Conservation (phyloP, 495 filamentous ascomycete species). For the Cercophora samala region DNA sequence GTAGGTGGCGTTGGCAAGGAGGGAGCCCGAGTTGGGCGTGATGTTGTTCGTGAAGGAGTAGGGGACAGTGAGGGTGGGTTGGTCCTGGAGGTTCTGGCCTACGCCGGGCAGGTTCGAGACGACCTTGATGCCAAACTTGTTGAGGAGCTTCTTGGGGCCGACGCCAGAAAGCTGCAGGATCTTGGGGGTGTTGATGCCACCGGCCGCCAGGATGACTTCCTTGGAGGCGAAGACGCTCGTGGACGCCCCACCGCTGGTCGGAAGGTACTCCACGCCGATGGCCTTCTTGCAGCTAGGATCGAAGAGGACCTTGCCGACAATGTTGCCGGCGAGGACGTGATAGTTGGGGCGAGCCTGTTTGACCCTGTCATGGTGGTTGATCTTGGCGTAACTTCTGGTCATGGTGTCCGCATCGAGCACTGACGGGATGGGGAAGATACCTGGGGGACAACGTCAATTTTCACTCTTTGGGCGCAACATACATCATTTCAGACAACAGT, state of each 20-base stretch:
- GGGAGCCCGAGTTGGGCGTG: constrained; percentile 29
- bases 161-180: constrained; percentile 70
- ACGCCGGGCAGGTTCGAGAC: constrained; percentile 70
- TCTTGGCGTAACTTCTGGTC: constrained; percentile 37
- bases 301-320: constrained; percentile 47
- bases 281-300: constrained; percentile 29
- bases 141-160: constrained; percentile 64
- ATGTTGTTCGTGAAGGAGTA: constrained; percentile 30
- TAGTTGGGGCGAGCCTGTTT: constrained; percentile 43
- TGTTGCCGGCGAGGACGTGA: constrained; percentile 41
- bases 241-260: constrained; percentile 20
- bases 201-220: constrained; percentile 57
- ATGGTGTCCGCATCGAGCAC: constrained; percentile 40
- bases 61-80: constrained; percentile 32
- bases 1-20: constrained; percentile 43
- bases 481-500: background rate
- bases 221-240: constrained; percentile 36
- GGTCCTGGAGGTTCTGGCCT: constrained; percentile 62
- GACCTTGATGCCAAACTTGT: constrained; percentile 61
- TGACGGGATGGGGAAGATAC: constrained; percentile 39
- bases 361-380: constrained; percentile 39
- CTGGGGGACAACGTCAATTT: background rate
- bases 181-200: constrained; percentile 56
- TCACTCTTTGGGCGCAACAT: background rate
- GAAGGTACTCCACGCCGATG: constrained; percentile 29